Percentiles rank a stretch among this genome's conserved stretches.
These are phyloP conservation scores for Ilex aquifolium DNA, from an alignment of 257 asterid genomes.

Conservation along the genomic window DNA sequence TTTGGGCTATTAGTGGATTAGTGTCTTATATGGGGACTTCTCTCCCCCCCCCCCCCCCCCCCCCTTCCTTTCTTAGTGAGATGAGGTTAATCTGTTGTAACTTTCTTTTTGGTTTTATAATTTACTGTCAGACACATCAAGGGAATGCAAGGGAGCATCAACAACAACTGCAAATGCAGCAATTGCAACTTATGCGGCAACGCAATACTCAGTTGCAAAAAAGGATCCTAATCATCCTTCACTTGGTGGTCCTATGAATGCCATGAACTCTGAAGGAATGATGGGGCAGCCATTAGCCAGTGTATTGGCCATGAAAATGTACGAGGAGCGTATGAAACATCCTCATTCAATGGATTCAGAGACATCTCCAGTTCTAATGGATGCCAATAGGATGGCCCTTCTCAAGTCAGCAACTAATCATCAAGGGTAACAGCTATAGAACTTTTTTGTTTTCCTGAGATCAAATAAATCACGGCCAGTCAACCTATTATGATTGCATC, in stretches of 20 bases:
- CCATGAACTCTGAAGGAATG: conserved; percentile 69
- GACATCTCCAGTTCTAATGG: conserved; percentile 70
- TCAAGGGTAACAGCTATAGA: conserved; percentile 63
- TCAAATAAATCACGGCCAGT: background rate
- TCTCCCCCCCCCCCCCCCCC: no score
- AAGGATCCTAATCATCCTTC: no score
- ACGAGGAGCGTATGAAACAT: conserved; percentile 92
- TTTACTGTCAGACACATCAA: conserved; percentile 72
- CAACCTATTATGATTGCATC: background rate
- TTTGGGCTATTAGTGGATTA: background rate
- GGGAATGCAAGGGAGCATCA: conserved; percentile 93
- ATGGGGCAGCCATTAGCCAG: conserved; percentile 95
- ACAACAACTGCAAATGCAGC: conserved; percentile 62
- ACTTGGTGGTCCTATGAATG: conserved; percentile 70
- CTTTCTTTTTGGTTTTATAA: background rate
- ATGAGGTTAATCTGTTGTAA: background rate
- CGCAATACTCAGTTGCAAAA: no score
- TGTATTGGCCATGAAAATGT: conserved; percentile 89
- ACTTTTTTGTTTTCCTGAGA: background rate
- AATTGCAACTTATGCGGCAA: no score
- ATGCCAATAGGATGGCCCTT: conserved; percentile 93
- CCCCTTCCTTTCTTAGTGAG: background rate
- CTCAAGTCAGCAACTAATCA: conserved; percentile 85
- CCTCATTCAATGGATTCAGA: conserved; percentile 90
- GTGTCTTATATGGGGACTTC: background rate